Evolutionary conservation across 2,329 filamentous ascomycete species (phyloP).

Genomic region (Lachnellula cervina): DNA sequence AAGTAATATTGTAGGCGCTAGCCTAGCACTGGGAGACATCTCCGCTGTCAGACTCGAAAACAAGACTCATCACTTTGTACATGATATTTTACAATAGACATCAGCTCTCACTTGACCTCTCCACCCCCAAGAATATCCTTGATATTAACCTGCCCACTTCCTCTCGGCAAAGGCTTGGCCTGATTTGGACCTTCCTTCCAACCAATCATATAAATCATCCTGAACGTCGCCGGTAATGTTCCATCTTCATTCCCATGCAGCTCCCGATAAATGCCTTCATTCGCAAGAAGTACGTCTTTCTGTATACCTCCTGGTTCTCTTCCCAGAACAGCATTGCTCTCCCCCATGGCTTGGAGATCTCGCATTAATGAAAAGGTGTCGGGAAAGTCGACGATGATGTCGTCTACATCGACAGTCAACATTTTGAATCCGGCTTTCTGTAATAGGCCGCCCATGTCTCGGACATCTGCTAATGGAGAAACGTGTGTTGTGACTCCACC

Average conservation of each 20-base stretch:
- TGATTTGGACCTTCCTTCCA: slow-evolving; percentile 86
- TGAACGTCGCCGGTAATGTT: slow-evolving; percentile 81
- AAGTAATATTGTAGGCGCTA: no score
- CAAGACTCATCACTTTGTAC: no score
- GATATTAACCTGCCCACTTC: slow-evolving; percentile 80
- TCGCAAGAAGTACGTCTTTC: slow-evolving; percentile 80
- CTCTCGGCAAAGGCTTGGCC: slow-evolving; percentile 72
- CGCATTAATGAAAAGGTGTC: slow-evolving; percentile 86
- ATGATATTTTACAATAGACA: not conserved
- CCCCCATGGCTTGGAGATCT: slow-evolving; percentile 94
- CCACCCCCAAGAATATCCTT: slow-evolving; percentile 66
- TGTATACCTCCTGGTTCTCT: slow-evolving; percentile 73
- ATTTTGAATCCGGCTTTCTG: slow-evolving; percentile 89
- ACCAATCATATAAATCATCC: slow-evolving; percentile 97
- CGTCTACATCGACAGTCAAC: slow-evolving; percentile 93
- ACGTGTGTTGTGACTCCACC: slow-evolving; percentile 91
- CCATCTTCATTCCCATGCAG: slow-evolving; percentile 80
- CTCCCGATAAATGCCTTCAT: slow-evolving; percentile 81
- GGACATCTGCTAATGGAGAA: slow-evolving; percentile 85
- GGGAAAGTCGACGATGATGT: slow-evolving; percentile 93
- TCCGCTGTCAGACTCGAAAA: no score
- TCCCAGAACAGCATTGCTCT: slow-evolving; percentile 83
- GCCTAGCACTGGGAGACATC: no score
- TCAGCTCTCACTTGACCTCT: slow-evolving; percentile 21
- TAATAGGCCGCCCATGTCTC: slow-evolving; percentile 83